Conservation (phyloP, 306 rosid species). For the Ormosia semicastrata region DNA sequence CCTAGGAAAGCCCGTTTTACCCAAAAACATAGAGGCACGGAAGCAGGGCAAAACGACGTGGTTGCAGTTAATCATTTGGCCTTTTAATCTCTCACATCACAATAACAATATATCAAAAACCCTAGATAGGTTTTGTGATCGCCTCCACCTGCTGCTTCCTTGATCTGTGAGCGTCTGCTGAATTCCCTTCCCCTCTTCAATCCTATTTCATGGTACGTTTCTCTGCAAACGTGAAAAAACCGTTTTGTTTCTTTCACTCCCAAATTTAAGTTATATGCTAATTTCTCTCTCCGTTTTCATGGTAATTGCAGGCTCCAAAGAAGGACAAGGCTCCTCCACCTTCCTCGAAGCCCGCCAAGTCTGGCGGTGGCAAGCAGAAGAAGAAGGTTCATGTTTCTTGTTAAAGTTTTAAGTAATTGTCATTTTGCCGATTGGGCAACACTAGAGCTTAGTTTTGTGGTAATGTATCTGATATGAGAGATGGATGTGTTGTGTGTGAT, state of each 20-base stretch:
- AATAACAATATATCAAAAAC: not conserved
- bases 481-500: not conserved
- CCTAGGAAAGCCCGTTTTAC: not conserved
- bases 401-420: not conserved
- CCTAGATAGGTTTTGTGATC: constrained; percentile 22
- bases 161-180: not conserved
- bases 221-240: not conserved
- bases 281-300: not conserved
- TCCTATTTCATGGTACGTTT: constrained; percentile 29
- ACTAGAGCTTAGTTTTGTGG: not conserved
- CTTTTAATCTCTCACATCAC: not conserved
- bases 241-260: not conserved
- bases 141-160: not conserved
- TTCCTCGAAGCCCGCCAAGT: constrained; percentile 73
- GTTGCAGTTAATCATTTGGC: not conserved
- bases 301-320: constrained; percentile 62
- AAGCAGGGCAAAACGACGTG: not conserved
- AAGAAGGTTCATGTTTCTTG: constrained; percentile 48
- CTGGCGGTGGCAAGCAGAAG: constrained; percentile 84
- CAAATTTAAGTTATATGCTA: not conserved
- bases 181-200: not conserved
- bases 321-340: constrained; percentile 81
- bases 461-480: not conserved
- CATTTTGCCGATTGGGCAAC: not conserved
- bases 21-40: too few species aligned